A percentile compares a stretch with the other conserved stretches of the same genome.
These are phyloP conservation scores for Claviceps maximensis DNA, from an alignment of 2,329 filamentous ascomycete genomes.

Conservation along the genomic window DNA sequence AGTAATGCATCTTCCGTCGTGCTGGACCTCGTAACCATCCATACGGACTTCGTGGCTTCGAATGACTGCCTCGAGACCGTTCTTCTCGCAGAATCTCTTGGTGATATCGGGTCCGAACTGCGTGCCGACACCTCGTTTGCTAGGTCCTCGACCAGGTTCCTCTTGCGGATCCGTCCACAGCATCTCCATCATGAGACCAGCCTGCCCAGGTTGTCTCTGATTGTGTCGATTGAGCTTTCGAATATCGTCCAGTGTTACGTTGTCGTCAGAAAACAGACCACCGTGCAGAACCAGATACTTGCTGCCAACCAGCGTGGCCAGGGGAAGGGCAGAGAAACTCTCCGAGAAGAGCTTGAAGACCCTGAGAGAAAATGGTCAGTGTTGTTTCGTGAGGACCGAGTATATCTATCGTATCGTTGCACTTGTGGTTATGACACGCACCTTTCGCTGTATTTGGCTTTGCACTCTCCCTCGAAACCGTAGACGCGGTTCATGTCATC, in stretches of 20 bases:
- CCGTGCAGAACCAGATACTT: conserved; percentile 91
- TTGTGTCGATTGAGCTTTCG: conserved; percentile 81
- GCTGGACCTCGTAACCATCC: conserved; percentile 98
- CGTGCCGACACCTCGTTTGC: conserved; percentile 90
- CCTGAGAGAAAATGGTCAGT: conserved; percentile 22
- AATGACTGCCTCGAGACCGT: conserved; percentile 87
- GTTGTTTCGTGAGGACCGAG: not conserved
- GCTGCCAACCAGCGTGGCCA: conserved; percentile 81
- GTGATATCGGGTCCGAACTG: conserved; percentile 96
- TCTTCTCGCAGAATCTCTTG: conserved; percentile 91
- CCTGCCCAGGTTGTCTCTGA: conserved; percentile 84
- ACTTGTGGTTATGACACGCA: not conserved
- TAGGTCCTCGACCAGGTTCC: conserved; percentile 73
- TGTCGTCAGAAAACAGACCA: conserved; percentile 92
- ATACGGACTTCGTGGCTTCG: conserved; percentile 96
- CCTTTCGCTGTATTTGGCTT: conserved; percentile 91
- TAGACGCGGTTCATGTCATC: conserved; percentile 99
- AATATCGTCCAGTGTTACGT: conserved; percentile 82
- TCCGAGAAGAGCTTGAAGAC: conserved; percentile 97
- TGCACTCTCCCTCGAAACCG: conserved; percentile 96
- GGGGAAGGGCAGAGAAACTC: conserved; percentile 84
- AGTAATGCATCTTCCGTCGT: conserved; percentile 89
- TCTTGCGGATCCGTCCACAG: conserved; percentile 96
- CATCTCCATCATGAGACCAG: conserved; percentile 99
- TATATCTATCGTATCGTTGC: not conserved